Conservation (phyloP, 2,329 filamentous ascomycete species). For the Colletotrichum destructivum region DNA sequence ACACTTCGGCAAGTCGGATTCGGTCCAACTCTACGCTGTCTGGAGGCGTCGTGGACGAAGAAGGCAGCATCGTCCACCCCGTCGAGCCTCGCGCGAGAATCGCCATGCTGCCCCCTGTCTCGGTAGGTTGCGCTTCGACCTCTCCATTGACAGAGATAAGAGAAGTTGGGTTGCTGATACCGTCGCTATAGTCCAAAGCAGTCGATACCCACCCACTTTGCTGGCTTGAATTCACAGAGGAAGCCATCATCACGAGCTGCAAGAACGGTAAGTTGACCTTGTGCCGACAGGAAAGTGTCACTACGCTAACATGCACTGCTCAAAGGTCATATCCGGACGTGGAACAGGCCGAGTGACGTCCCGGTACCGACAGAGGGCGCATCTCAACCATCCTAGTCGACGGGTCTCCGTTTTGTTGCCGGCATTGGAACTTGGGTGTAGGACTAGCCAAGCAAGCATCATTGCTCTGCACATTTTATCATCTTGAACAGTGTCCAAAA, state of each 20-base stretch:
- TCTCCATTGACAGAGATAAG: not conserved
- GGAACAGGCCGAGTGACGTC: slow-evolving; percentile 71
- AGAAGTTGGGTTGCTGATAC: slow-evolving; percentile 34
- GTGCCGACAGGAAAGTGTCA: slow-evolving; percentile 32
- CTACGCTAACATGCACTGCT: slow-evolving; percentile 3
- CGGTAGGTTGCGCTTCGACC: slow-evolving; percentile 70
- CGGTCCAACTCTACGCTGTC: slow-evolving; percentile 81
- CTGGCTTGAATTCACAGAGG: slow-evolving; percentile 94
- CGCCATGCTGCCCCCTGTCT: slow-evolving; percentile 89
- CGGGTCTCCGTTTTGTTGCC: slow-evolving; percentile 18
- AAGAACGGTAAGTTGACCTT: slow-evolving; percentile 79
- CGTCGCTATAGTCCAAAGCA: slow-evolving; percentile 75
- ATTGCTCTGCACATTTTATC: not conserved
- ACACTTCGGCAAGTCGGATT: slow-evolving; percentile 71
- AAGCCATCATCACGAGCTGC: slow-evolving; percentile 93
- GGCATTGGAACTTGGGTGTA: slow-evolving; percentile 15
- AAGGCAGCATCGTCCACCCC: slow-evolving; percentile 78
- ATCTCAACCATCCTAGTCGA: slow-evolving; percentile 23
- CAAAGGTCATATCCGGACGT: slow-evolving; percentile 79
- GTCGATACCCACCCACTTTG: slow-evolving; percentile 89
- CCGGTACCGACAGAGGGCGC: slow-evolving; percentile 40
- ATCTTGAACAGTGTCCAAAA: not conserved
- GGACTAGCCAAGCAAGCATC: slow-evolving; percentile 13
- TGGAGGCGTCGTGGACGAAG: slow-evolving; percentile 59
- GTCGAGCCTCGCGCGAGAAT: slow-evolving; percentile 89